These are phyloP conservation scores for Karstenula rhodostoma DNA, from an alignment of 2,329 filamentous ascomycete species.

Conservation along the genomic window DNA sequence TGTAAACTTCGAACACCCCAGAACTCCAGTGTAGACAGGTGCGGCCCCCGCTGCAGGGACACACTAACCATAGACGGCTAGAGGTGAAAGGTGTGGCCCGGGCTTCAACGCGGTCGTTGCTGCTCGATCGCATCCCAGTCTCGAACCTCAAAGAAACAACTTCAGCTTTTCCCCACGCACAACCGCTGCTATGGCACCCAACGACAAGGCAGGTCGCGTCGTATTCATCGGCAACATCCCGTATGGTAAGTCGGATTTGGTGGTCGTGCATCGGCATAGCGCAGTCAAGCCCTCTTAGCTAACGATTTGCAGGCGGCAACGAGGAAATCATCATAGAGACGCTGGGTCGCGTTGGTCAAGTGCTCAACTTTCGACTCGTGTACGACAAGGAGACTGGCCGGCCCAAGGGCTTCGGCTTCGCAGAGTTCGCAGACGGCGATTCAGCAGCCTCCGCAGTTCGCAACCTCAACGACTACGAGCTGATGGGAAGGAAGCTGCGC, in stretches of 20 bases:
- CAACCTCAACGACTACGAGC: conserved; percentile 93
- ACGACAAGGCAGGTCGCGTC: conserved; percentile 76
- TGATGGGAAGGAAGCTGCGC: conserved; percentile 91
- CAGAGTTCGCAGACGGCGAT: conserved; percentile 93
- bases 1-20: no score
- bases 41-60: no score
- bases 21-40: no score
- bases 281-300: conserved; percentile 17
- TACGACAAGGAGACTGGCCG: conserved; percentile 95
- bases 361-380: conserved; percentile 90
- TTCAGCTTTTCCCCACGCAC: neutral
- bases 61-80: neutral
- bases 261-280: neutral
- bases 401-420: conserved; percentile 96
- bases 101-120: neutral
- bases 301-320: conserved; percentile 72
- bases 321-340: conserved; percentile 97
- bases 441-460: conserved; percentile 91
- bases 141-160: conserved; percentile 7
- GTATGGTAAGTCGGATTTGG: conserved; percentile 67
- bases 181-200: conserved; percentile 40
- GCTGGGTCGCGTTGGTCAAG: conserved; percentile 87
- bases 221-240: conserved; percentile 88
- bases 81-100: neutral
- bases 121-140: neutral